Conservation (phyloP, 495 filamentous ascomycete genomes). For the Penicillium longicatenatum region DNA sequence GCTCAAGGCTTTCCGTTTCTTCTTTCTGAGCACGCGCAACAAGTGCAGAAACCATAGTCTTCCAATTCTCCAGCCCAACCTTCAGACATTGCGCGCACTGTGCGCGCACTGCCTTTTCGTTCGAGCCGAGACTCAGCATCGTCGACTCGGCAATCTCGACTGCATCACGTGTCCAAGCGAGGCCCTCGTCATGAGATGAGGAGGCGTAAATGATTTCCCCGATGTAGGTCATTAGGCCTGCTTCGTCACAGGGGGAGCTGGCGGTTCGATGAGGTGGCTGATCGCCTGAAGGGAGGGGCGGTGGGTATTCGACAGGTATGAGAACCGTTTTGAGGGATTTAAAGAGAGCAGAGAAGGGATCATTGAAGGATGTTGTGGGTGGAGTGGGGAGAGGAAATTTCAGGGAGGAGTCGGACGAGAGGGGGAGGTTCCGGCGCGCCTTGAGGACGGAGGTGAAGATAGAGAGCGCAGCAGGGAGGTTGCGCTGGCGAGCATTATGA, state of each 20-base stretch:
- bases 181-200: conserved; percentile 60
- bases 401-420: conserved; percentile 26
- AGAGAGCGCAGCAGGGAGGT: conserved; percentile 69
- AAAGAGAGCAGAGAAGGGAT: conserved; percentile 45
- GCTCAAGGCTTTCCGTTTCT: conserved; percentile 36
- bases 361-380: conserved; percentile 55
- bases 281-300: conserved; percentile 65
- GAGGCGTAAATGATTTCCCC: conserved; percentile 89
- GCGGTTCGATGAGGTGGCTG: conserved; percentile 60
- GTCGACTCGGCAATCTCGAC: conserved; percentile 66
- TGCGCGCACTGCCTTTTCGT: conserved; percentile 42
- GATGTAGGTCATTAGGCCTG: conserved; percentile 82
- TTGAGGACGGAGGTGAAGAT: conserved; percentile 84
- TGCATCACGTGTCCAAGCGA: conserved; percentile 83
- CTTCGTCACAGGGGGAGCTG: conserved; percentile 75
- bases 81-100: conserved; percentile 72
- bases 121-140: conserved; percentile 39
- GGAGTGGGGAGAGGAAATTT: conserved; percentile 52
- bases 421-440: conserved; percentile 57
- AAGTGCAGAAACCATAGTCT: conserved; percentile 64
- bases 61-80: conserved; percentile 74
- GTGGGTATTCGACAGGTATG: conserved; percentile 60
- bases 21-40: conserved; percentile 52
- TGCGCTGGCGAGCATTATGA: conserved; percentile 67
- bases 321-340: conserved; percentile 44